Evolutionary conservation across 2,329 filamentous ascomycete genomes (phyloP).

Genomic region (Trichoderma sp.): DNA sequence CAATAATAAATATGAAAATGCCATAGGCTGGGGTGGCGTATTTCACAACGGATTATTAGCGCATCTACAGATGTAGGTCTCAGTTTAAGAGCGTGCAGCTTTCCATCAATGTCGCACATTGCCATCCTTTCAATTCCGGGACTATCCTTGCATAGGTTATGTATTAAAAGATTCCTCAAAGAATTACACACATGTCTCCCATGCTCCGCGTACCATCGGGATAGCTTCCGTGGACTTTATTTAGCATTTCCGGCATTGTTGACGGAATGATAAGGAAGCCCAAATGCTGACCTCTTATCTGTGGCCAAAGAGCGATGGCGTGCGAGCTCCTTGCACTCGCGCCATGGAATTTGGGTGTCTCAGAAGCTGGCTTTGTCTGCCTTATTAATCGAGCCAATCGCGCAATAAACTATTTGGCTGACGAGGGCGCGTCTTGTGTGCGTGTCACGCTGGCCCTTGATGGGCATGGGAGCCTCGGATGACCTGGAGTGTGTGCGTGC

Average conservation of each 20-base stretch:
- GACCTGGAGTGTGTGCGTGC: not conserved
- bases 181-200: not conserved
- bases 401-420: conserved; percentile 19
- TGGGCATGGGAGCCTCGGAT: conserved; percentile 10
- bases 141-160: not conserved
- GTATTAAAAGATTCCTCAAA: not conserved
- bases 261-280: not conserved
- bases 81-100: not conserved
- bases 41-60: not conserved
- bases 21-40: not conserved
- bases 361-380: not conserved
- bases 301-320: conserved; percentile 10
- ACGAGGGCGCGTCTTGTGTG: conserved; percentile 20
- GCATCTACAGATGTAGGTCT: not conserved
- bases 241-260: not conserved
- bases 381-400: conserved; percentile 20
- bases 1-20: not conserved
- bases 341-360: conserved; percentile 13
- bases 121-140: not conserved
- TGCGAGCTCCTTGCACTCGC: conserved; percentile 17
- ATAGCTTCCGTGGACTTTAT: not conserved
- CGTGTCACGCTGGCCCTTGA: conserved; percentile 11
- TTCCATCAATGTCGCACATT: not conserved
- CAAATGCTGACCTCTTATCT: not conserved
- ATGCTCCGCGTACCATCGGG: not conserved